Base-by-base conservation (phyloP, 2,329 filamentous ascomycete species). In the Xylariaceae sp. region DNA sequence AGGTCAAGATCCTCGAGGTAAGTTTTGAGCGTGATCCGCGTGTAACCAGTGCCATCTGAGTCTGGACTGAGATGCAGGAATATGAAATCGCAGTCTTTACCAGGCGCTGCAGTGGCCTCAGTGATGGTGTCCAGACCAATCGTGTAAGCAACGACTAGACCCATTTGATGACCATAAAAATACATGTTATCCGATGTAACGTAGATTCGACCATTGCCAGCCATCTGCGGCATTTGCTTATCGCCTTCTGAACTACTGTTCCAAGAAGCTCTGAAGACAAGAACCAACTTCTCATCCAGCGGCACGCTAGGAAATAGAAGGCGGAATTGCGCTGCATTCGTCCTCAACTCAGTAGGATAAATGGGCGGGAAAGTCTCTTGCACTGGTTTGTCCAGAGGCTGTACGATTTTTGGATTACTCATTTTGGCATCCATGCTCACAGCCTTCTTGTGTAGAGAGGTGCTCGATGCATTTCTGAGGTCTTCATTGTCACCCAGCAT, bases 131-230 rank as follows among this genome's bases (percentile, higher is more conserved):
- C 77, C 43, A 98, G 72, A 41, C 76, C 81, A 38, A 94, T 79
- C 13, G 79, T 79, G 38, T 89, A 91, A 1, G 91, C 87, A 28
- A 95, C 74, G 1, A 97, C 85, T 4, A 98, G 75, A 4, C 93
- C 93, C 61, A 96, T 82, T 59, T 96, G 87, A 57, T 97, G 87
- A 54, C 90, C 94, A 65, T 96, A 98, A 60, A 98, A 97, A 64
- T 95, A 97, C 61, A 98, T 82, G 50, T 90, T 86, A 47, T 85
- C 82, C 0, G 84, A 76, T 1, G 91, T 97, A 45, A 95, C 83
- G 61, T 94, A 98, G 18, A 95, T 82, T 39, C 93, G 81, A 1
- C 93, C 78, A 41, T 77, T 77, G 15, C 76, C 76, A 17, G 72
- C 66, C 51, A 97, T 88, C 46, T 59, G 63, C 13, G 67, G 66